Conservation (phyloP, 164 flowering plant species). For the Santalum album region DNA sequence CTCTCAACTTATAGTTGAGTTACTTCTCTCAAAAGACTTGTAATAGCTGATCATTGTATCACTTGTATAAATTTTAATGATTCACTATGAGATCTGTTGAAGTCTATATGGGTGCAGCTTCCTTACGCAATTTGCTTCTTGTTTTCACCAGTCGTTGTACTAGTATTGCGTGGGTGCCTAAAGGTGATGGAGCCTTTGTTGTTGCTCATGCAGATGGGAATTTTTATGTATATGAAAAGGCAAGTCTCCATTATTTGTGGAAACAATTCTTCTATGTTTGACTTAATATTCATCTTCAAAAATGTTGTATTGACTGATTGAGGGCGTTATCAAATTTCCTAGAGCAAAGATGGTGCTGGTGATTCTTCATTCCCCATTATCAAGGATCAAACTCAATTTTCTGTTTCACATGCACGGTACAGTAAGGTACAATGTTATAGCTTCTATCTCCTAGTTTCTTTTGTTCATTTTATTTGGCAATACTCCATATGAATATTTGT, state of each 20-base stretch:
- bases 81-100: background rate
- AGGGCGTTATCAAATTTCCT: constrained; percentile 8
- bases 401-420: constrained; percentile 86
- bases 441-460: constrained; percentile 6
- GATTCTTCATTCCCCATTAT: constrained; percentile 86
- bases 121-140: constrained; percentile 2
- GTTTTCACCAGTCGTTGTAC: constrained; percentile 75
- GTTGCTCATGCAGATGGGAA: constrained; percentile 98
- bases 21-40: too few species aligned
- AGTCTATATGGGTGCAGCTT: background rate
- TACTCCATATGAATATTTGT: too few species aligned
- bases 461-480: too few species aligned
- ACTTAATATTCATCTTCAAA: constrained; percentile 1
- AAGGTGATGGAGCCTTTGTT: constrained; percentile 83
- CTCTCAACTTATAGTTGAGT: too few species aligned
- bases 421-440: constrained; percentile 82
- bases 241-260: constrained; percentile 22
- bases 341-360: constrained; percentile 88
- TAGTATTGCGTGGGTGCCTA: constrained; percentile 88
- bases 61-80: too few species aligned
- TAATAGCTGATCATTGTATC: too few species aligned
- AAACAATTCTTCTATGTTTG: background rate
- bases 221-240: constrained; percentile 91
- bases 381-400: constrained; percentile 87
- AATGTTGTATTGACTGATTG: constrained; percentile 8